Conservation (phyloP, 441 rosid species). For the Brassica balearica region DNA sequence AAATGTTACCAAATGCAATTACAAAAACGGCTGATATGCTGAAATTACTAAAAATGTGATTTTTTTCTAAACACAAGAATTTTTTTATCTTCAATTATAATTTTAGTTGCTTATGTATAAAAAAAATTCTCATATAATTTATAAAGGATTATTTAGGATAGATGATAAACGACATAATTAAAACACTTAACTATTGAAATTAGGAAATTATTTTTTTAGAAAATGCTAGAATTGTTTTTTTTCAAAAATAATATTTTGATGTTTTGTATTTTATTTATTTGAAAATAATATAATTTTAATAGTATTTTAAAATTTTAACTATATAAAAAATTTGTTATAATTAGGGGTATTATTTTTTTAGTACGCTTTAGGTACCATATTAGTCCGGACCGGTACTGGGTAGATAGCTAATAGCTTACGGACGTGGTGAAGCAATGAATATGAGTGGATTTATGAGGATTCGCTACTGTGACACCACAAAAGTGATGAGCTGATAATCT, state of each 20-base stretch:
- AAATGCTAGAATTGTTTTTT: not conserved
- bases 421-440: slow-evolving; percentile 22
- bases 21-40: not conserved
- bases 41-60: not conserved
- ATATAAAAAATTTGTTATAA: not conserved
- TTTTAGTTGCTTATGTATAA: no score
- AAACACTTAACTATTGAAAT: not conserved
- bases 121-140: no score
- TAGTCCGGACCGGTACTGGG: not conserved
- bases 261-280: not conserved
- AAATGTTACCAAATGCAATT: no score
- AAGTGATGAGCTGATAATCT: not conserved
- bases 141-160: not conserved
- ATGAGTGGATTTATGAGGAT: slow-evolving; percentile 3
- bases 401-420: not conserved
- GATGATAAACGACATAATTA: no score
- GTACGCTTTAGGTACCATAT: not conserved
- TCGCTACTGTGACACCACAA: slow-evolving; percentile 3
- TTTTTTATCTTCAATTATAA: not conserved
- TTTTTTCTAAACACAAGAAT: no score
- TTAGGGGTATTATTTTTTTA: slow-evolving; percentile 5
- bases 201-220: no score
- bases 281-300: not conserved
- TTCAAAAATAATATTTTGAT: not conserved
- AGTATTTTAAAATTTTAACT: not conserved